Evolutionary conservation across 2,329 filamentous ascomycete genomes (phyloP).

Genomic region (Aspergillus pseudoterreus): DNA sequence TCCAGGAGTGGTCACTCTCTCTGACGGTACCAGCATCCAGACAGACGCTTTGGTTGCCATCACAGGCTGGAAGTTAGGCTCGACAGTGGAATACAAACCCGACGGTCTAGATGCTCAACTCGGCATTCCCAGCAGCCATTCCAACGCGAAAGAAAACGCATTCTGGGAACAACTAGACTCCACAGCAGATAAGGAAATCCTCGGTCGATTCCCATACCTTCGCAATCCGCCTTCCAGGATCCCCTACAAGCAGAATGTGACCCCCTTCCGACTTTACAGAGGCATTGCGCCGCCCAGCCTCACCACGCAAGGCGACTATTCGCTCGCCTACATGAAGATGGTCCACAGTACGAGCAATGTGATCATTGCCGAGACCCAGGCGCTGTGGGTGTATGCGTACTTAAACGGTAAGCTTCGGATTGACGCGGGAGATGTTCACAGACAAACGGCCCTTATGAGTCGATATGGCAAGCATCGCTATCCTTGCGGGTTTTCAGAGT

Average conservation of each 20-base stretch:
- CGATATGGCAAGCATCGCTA: background rate
- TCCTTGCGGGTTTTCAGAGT: conserved; percentile 1
- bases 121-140: background rate
- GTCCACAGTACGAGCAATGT: background rate
- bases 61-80: conserved; percentile 4
- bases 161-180: conserved; percentile 2
- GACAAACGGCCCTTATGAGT: background rate
- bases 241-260: conserved; percentile 3
- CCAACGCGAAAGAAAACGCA: background rate
- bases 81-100: conserved; percentile 1
- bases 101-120: background rate
- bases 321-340: background rate
- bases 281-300: conserved; percentile 1
- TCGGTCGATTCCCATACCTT: conserved; percentile 4
- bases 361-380: background rate
- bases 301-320: background rate
- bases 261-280: conserved; percentile 1
- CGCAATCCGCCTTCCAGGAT: background rate
- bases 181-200: conserved; percentile 1
- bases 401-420: background rate
- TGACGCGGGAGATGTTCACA: background rate
- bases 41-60: conserved; percentile 5
- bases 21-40: background rate
- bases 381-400: background rate
- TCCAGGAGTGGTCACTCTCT: background rate